Base-by-base conservation (phyloP, 352 stramenopile species). In the Halophytophthora polymorphica region DNA sequence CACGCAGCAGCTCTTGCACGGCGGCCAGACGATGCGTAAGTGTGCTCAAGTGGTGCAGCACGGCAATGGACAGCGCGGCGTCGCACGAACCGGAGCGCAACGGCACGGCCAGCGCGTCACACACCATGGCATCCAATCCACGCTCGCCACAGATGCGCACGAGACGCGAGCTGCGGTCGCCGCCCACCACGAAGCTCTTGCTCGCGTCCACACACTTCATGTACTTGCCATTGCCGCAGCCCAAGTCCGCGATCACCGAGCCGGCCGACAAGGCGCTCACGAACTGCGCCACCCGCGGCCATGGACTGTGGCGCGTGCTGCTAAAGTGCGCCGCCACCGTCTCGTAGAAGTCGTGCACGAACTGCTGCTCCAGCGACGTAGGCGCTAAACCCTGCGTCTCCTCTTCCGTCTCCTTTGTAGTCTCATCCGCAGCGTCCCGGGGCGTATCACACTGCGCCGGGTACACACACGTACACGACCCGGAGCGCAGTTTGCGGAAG, bases 181-280 rank as follows among this genome's bases (percentile, higher is more conserved):
- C 77, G 19, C 83, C 83, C 18, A 90, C 48, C 13, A 80, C 62
- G 2, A 71, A 65, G 34, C 69, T 84, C 53, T 77, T 49, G 10
- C 56, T 60, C 13, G 64, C 29, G 39, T 80, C 58, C 11, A 94
- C 73, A 52, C 78, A 90, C 53, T 89, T 88, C 83, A 93, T 91
- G 58, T 95, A 95, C 62, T 95, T 95, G 43, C 85, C 85, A 38
- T 95, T 95, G 37, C 83, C 85, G 36, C 85, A 95, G 18, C 85
- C 84, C 40, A 95, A 77, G 65, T 95, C 85, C 8, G 77, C 78
- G 53, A 95, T 66, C 35, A 88, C 51, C 7, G 83, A 88, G 1
- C 82, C 79, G 13, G 53, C 61, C 19, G 73, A 67, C 11, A 92
- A 45, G 12, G 66, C 63, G 10, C 69, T 62, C 18, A 94, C 79